Evolutionary conservation across 129 eudicot genomes (phyloP), one percentile per base, ranked within the genome.

Genomic region (Escallonia rubra): DNA sequence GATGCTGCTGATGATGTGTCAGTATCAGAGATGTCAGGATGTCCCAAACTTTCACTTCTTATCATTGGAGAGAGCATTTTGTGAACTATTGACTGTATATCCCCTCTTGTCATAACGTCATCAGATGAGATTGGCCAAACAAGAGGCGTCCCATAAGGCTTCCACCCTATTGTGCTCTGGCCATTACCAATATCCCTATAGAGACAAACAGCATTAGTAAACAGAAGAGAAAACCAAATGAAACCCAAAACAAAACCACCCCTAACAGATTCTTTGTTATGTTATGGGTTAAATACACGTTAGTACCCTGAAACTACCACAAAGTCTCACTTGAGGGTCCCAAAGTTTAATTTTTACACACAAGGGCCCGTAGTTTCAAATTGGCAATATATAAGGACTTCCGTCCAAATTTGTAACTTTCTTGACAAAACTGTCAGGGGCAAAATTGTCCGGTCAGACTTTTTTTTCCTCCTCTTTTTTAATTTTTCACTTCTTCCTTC

Each of bases 71-170:
- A 84, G 65, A 89, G 90, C 95, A 89, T 80, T 64, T 77, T 86
- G 69, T 83, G 83, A 61, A 93, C 95, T 57, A 89, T 80, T 7
- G 75, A 75, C 76, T 93, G 98, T 71, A 93, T 79, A 72, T 93
- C 96, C 51, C 92, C 90, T 70, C 95, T 84, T 9, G 95, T 93
- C 45, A 87, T 76, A 46, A 82, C 80, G 69, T 85, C 95, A 67
- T 86, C 88, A 65, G 83, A 84, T 9, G 81, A 86, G 59, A 93
- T 76, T 15, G 96, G 90, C 16, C 82, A 89, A 48, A 93, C 92
- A 60, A 93, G 90, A 51, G 98, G 96, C 41, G 96, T 89, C 68
- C 98, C 98, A 60, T 84, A 89, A 41, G 95, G 82, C 65, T 92
- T 89, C 98, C 98, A 92, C 64, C 86, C 96, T 14, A 78, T 51